These are phyloP conservation scores for Hydrangea macrophylla DNA, from an alignment of 148 eudicot genomes.

Conservation along the genomic window DNA sequence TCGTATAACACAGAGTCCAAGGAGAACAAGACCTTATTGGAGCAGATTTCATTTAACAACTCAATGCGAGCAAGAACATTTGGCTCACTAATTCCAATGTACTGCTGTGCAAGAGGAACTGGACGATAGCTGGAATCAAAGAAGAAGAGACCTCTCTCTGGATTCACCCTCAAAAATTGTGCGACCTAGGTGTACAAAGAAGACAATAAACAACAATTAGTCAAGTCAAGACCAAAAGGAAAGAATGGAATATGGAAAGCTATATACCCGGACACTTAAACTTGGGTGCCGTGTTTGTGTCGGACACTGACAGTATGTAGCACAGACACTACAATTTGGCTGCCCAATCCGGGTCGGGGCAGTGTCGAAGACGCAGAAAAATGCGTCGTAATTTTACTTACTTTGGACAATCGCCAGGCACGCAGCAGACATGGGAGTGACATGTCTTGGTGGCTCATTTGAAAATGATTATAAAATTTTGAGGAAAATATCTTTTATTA, in stretches of 20 bases:
- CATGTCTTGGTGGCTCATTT: no score
- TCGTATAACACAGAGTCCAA: not conserved
- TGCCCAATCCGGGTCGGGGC: no score
- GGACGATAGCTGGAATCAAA: slow-evolving; percentile 99
- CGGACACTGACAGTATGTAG: no score
- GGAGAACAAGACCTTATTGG: slow-evolving; percentile 60
- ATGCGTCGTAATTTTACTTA: no score
- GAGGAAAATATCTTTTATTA: no score
- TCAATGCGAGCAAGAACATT: slow-evolving; percentile 78
- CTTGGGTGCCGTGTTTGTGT: no score
- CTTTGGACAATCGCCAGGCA: no score
- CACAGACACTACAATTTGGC: no score
- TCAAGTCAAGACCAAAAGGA: slow-evolving; percentile 2
- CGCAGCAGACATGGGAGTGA: no score
- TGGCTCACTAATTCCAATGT: slow-evolving; percentile 88
- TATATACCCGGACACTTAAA: no score
- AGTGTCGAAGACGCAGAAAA: no score
- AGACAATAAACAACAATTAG: not conserved
- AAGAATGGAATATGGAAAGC: not conserved
- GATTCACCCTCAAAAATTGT: slow-evolving; percentile 92
- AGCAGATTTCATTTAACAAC: slow-evolving; percentile 79
- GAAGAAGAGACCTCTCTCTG: slow-evolving; percentile 87
- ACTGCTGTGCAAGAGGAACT: slow-evolving; percentile 96
- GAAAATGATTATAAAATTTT: no score
- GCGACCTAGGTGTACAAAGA: slow-evolving; percentile 54